Conservation (phyloP, 768 basidiomycete species). For the Antrodiella citrinella region DNA sequence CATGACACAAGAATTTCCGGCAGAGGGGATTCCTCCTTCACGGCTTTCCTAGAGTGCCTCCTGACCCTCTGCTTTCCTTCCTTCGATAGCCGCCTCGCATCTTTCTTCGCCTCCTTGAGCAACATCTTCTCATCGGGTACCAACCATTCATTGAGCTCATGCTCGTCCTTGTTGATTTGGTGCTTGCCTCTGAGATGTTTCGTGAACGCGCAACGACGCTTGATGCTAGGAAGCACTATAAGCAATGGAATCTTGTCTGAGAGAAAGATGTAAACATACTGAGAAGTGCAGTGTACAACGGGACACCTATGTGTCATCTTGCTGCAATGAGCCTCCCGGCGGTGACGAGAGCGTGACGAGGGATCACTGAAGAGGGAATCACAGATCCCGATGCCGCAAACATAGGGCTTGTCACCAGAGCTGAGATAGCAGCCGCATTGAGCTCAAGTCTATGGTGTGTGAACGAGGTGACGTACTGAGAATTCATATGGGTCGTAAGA, state of each 20-base stretch:
- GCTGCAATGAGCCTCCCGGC: conserved; percentile 46
- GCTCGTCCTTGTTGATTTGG: conserved; percentile 23
- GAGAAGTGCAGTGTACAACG: conserved; percentile 6
- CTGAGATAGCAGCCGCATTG: conserved; percentile 8
- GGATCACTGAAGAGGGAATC: conserved; percentile 54
- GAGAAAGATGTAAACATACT: conserved; percentile 2
- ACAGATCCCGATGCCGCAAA: conserved; percentile 42
- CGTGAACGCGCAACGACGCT: conserved; percentile 4
- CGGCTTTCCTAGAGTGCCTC: too few relatives aligned
- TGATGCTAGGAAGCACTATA: conserved; percentile 4
- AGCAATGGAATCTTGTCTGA: neutral
- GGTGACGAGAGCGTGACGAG: conserved; percentile 60
- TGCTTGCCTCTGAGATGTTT: conserved; percentile 18
- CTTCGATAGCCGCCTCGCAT: too few relatives aligned
- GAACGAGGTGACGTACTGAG: conserved; percentile 42
- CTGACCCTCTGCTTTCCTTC: too few relatives aligned
- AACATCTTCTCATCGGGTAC: too few relatives aligned
- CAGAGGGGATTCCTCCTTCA: too few relatives aligned
- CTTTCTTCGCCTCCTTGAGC: too few relatives aligned
- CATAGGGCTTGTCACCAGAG: conserved; percentile 36
- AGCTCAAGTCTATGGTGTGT: neutral
- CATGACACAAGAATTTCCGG: too few relatives aligned
- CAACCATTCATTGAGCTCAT: neutral
- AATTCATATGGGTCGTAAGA: conserved; percentile 55
- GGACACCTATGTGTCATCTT: conserved; percentile 11